Evolutionary conservation across 108 stramenopile species (phyloP).

Genomic region (Skeletonema grethae): DNA sequence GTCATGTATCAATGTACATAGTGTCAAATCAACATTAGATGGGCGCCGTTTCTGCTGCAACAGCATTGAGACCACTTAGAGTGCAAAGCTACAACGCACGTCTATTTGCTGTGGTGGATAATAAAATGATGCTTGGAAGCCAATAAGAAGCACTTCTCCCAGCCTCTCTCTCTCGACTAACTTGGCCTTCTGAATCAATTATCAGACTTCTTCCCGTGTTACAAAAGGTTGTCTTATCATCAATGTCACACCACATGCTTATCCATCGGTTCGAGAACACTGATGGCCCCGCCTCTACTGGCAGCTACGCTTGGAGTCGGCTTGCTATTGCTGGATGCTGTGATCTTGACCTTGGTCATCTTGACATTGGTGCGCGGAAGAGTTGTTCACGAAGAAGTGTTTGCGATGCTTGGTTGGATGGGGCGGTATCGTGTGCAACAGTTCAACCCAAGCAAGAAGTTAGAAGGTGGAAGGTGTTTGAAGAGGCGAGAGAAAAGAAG

Average conservation of each 20-base stretch:
- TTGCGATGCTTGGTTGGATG: too few relatives aligned
- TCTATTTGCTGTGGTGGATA: not conserved
- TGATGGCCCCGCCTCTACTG: not conserved
- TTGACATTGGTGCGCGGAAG: too few relatives aligned
- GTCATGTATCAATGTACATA: too few relatives aligned
- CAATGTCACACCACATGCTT: constrained; percentile 80
- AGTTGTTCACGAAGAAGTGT: too few relatives aligned
- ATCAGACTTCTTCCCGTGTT: constrained; percentile 57
- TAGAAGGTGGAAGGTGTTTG: too few relatives aligned
- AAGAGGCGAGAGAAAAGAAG: too few relatives aligned
- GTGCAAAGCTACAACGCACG: too few relatives aligned
- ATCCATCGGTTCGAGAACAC: not conserved
- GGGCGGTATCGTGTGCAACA: too few relatives aligned
- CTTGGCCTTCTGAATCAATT: not conserved
- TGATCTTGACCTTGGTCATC: not conserved
- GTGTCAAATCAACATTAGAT: too few relatives aligned
- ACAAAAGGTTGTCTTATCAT: constrained; percentile 86
- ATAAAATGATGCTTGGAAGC: not conserved
- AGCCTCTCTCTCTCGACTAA: not conserved
- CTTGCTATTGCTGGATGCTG: not conserved
- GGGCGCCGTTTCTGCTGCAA: not conserved
- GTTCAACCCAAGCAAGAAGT: too few relatives aligned
- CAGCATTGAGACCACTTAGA: not conserved
- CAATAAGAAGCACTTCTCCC: not conserved
- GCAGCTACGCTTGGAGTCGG: not conserved